These are phyloP conservation scores for Fistulina hepatica DNA, from an alignment of 1,284 basidiomycete species.

Conservation along the genomic window DNA sequence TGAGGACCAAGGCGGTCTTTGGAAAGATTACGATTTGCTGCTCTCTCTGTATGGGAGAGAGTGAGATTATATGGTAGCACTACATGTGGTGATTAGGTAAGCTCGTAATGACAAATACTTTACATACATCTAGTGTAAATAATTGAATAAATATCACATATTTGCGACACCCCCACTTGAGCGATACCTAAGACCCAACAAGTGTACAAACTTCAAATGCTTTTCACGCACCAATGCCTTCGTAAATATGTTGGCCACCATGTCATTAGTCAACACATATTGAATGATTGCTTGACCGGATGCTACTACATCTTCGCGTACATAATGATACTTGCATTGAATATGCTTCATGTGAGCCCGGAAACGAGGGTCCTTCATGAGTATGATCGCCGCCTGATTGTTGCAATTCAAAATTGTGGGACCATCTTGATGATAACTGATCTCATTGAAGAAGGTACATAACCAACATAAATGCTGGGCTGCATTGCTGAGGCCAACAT, in stretches of 20 bases:
- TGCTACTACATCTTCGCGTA: slow-evolving; percentile 19
- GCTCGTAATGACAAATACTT: no score
- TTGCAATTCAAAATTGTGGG: slow-evolving; percentile 15
- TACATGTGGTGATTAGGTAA: no score
- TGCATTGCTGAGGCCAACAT: slow-evolving; percentile 22
- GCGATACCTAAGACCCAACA: slow-evolving; percentile 14
- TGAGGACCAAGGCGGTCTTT: no score
- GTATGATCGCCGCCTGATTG: slow-evolving; percentile 16
- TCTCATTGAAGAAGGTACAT: slow-evolving; percentile 14
- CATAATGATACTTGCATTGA: slow-evolving; percentile 18
- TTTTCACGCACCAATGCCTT: slow-evolving; percentile 14
- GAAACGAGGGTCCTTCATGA: slow-evolving; percentile 13
- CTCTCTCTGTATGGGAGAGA: no score
- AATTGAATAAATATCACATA: no score
- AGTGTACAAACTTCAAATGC: slow-evolving; percentile 18
- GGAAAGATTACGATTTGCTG: no score
- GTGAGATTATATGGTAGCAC: no score
- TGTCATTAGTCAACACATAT: slow-evolving; percentile 16
- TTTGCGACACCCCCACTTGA: slow-evolving; percentile 18
- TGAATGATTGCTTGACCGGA: slow-evolving; percentile 13
- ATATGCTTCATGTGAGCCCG: slow-evolving; percentile 18
- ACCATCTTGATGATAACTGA: slow-evolving; percentile 18
- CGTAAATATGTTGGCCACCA: slow-evolving; percentile 20
- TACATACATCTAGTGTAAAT: no score
- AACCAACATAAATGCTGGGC: slow-evolving; percentile 20